Percentiles rank a stretch among this genome's conserved stretches.
These are phyloP conservation scores for Plasmodium relictum DNA, from an alignment of 169 alveolate species.

Conservation along the genomic window DNA sequence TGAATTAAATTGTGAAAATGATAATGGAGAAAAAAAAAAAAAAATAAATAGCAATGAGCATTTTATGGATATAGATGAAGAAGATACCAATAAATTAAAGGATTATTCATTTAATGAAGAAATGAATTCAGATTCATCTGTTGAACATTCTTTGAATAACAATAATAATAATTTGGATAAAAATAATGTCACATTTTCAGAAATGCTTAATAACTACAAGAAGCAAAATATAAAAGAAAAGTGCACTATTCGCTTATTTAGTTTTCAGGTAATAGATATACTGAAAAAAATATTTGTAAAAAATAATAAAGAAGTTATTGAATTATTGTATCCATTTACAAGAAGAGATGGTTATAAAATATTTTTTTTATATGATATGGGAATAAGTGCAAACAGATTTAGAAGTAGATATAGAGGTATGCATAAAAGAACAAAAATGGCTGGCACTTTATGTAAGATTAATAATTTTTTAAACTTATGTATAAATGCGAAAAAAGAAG, in stretches of 20 bases:
- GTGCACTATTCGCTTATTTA: slow-evolving; percentile 85
- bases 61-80: background rate
- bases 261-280: slow-evolving; percentile 88
- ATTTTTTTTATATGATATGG: slow-evolving; percentile 87
- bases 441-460: slow-evolving; percentile 76
- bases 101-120: background rate
- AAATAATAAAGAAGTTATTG: slow-evolving; percentile 82
- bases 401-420: slow-evolving; percentile 28
- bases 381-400: slow-evolving; percentile 88
- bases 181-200: slow-evolving; percentile 24
- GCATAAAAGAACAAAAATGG: slow-evolving; percentile 79
- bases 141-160: background rate
- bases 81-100: background rate
- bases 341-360: slow-evolving; percentile 80
- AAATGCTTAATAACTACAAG: slow-evolving; percentile 69
- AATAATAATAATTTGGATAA: background rate
- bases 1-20: slow-evolving; percentile 46
- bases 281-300: slow-evolving; percentile 83
- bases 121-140: background rate
- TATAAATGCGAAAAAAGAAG: slow-evolving; percentile 84
- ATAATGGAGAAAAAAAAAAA: slow-evolving; percentile 40
- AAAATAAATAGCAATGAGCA: background rate
- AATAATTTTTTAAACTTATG: slow-evolving; percentile 84
- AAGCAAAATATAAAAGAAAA: slow-evolving; percentile 83
- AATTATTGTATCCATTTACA: slow-evolving; percentile 85